Percentiles rank a stretch among this genome's conserved stretches.
Conservation (phyloP, 139 green algal genomes). For the Tetradesmus obliquus region DNA sequence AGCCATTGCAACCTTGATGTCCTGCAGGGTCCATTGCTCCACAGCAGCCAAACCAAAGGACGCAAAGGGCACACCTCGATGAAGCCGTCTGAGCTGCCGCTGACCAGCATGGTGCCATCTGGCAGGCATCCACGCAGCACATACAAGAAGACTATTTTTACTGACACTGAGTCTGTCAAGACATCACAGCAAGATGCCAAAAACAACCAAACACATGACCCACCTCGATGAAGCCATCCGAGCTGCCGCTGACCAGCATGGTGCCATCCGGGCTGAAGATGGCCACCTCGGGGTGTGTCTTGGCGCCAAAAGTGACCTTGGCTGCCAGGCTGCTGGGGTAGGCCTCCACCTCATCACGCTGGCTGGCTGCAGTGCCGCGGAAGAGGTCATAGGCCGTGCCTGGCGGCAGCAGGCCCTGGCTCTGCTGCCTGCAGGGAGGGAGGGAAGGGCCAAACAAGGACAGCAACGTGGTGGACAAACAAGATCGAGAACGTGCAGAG, state of each 20-base stretch:
- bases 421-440: conserved; percentile 83
- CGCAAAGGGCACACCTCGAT: conserved; percentile 11
- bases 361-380: conserved; percentile 76
- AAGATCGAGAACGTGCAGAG: background rate
- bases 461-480: background rate
- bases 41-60: too few species aligned
- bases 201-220: background rate
- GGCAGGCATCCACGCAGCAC: conserved; percentile 76
- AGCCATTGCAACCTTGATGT: background rate
- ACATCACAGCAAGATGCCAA: conserved; percentile 85
- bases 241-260: conserved; percentile 90
- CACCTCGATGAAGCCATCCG: conserved; percentile 98
- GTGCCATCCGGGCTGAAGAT: conserved; percentile 92
- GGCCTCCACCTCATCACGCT: conserved; percentile 90
- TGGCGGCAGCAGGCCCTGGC: conserved; percentile 88
- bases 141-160: background rate
- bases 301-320: conserved; percentile 61
- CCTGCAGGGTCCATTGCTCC: background rate
- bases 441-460: background rate
- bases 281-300: conserved; percentile 81
- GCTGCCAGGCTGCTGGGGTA: conserved; percentile 65
- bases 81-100: conserved; percentile 82
- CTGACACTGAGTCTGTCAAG: conserved; percentile 63
- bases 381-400: conserved; percentile 95
- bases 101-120: conserved; percentile 88